A percentile compares a stretch with the other conserved stretches of the same genome.
These are phyloP conservation scores for Hypoxylon trugodes DNA, from an alignment of 495 filamentous ascomycete species.

Conservation along the genomic window DNA sequence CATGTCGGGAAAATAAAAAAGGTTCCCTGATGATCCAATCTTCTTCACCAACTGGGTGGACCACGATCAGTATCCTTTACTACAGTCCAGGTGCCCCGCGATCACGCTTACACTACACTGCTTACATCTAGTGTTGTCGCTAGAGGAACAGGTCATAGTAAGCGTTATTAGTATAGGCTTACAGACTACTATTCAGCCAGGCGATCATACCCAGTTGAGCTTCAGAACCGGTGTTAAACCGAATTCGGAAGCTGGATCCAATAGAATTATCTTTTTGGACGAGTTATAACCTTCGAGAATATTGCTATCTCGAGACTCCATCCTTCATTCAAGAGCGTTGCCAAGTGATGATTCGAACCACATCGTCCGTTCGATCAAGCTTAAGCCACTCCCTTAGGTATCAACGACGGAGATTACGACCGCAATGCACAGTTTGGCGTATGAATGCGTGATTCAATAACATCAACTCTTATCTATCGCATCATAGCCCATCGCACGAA, in stretches of 20 bases:
- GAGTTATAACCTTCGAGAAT: conserved; percentile 3
- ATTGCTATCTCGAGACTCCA: conserved; percentile 9
- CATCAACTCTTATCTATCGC: neutral
- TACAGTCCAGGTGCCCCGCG: conserved; percentile 20
- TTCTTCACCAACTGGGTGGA: conserved; percentile 22
- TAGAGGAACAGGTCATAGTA: conserved; percentile 25
- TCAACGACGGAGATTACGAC: neutral
- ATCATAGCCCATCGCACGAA: neutral
- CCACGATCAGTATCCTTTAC: conserved; percentile 35
- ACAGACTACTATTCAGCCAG: conserved; percentile 18
- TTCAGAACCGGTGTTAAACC: conserved; percentile 16
- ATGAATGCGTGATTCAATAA: conserved; percentile 6
- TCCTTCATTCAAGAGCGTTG: conserved; percentile 2
- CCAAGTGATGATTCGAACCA: neutral
- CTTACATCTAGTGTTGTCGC: conserved; percentile 20
- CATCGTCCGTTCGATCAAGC: neutral
- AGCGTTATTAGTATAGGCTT: conserved; percentile 26
- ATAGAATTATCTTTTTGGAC: conserved; percentile 1
- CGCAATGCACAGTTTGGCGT: conserved; percentile 7
- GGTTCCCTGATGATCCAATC: conserved; percentile 21
- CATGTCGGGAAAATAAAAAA: conserved; percentile 34
- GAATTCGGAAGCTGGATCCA: conserved; percentile 25
- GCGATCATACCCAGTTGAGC: conserved; percentile 24
- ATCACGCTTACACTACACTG: conserved; percentile 23
- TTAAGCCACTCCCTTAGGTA: neutral